Percentiles rank a stretch among this genome's conserved stretches.
phyloP scores from a whole-genome alignment of 768 basidiomycete species.

The Tylopilus intermedius region DNA sequence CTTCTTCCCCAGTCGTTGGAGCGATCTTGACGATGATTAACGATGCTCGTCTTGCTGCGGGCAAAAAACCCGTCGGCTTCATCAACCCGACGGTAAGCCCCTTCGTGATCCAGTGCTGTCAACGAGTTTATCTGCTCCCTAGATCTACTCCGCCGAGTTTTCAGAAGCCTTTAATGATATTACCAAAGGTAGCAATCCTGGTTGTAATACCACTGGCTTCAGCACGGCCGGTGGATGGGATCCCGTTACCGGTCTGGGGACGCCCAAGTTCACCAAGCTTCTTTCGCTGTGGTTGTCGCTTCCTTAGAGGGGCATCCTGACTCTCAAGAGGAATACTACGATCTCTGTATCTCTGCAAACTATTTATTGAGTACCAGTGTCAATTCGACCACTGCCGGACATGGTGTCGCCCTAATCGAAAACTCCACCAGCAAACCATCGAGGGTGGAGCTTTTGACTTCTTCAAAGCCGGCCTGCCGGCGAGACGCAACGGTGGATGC shows the following conservation, averaged over 20 bases:
- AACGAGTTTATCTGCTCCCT: not conserved
- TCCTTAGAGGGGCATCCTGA: too few species aligned
- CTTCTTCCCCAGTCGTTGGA: conserved; percentile 28
- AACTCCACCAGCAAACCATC: too few species aligned
- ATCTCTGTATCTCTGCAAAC: too few species aligned
- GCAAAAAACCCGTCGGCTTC: conserved; percentile 29
- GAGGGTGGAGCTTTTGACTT: too few species aligned
- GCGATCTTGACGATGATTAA: conserved; percentile 37
- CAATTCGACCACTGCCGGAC: too few species aligned
- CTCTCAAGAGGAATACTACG: too few species aligned
- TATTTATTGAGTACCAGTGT: too few species aligned
- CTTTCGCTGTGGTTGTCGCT: conserved; percentile 14
- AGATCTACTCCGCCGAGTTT: conserved; percentile 10
- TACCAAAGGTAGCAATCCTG: conserved; percentile 39
- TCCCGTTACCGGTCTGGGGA: not conserved
- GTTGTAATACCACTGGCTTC: conserved; percentile 10
- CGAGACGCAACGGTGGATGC: too few species aligned
- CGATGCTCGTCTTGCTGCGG: conserved; percentile 31
- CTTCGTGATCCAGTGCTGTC: not conserved
- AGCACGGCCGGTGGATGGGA: not conserved
- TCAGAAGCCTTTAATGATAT: conserved; percentile 36
- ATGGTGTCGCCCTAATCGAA: too few species aligned
- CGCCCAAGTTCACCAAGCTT: not conserved
- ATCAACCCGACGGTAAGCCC: conserved; percentile 5
- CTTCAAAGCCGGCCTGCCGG: too few species aligned